Evolutionary conservation across 352 stramenopile genomes (phyloP), one percentile per base, ranked within the genome.

Genomic region (Aphanomyces astaci): DNA sequence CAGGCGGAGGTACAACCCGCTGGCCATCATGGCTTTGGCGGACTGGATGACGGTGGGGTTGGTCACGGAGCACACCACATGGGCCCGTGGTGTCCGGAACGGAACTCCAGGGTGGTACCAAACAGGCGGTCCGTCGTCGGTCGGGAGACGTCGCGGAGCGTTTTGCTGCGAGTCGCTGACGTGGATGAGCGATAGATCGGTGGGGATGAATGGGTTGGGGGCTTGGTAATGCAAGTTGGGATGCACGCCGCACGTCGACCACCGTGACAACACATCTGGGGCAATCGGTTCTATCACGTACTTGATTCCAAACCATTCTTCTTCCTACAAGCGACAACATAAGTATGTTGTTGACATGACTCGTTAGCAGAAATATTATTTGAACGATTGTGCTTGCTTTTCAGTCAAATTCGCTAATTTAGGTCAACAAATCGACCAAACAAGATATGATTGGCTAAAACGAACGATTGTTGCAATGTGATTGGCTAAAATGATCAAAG

Each of bases 171-270:
- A 40, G 17, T 30, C 15, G n/a, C n/a, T n/a, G 11, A 73, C 66
- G 7, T 74, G 73, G 2, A 90, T 65, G 22, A 90, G 72, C n/a
- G 79, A 72, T 32, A 92, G 87, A 65, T 92, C 77, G 22, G 69
- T 73, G 25, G 84, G 82, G 63, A 92, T 89, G 67, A 90, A 92
- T 49, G 76, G 79, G 62, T 92, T 92, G 25, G 66, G 76, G 33
- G 71, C 75, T 33, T 79, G 82, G n/a, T 90, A 70, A 45, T 77
- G 72, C 56, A 91, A 72, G 51, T 78, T 76, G 0, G 72, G 15
- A 51, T 89, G 88, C 36, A 46, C 40, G 24, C 54, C 60, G 27
- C 66, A 72, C 24, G 57, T 72, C 57, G 74, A 77, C 83, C 83
- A 91, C 40, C 53, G 49, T 19, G 72, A 30, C 25, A 87, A 71